Evolutionary conservation across 2,329 filamentous ascomycete genomes (phyloP), one percentile per base, ranked within the genome.

Genomic region (Zopfia rhizophila): DNA sequence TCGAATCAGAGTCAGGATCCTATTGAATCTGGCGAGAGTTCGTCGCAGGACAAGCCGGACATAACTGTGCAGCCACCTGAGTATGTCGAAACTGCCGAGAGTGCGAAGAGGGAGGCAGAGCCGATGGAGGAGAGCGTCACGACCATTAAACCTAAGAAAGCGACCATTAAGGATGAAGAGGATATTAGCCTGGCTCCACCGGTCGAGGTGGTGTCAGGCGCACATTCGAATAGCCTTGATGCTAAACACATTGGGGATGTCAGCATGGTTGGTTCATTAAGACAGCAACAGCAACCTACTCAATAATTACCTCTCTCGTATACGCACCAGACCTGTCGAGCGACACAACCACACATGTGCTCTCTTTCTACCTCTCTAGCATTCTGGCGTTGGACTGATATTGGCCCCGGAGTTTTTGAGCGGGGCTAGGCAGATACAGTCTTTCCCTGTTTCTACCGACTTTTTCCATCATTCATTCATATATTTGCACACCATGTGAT

Each of bases 231-330:
- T 14, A 52, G 56, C 21, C 51, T 66, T 24, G 68, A 69, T 36
- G 56, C 63, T 24, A 72, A 72, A 39, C 66, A 70, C 29, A 59
- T 69, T 29, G 65, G 63, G 8, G 63, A 70, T 30, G 55, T 72
- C 7, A 63, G 50, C 37, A 56, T 67, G 58, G 42, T 65, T 13
- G 58, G 65, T 39, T 48, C 46, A 4, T 30, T 61, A n/a, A 50
- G 40, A 8, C 39, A 48, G 17, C 62, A 66, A n/a, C 61, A 27
- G 24, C 8, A 68, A 38, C 47, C 61, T 46, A 68, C 65, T 4
- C 68, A 69, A 50, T 70, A 61, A 55, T 14, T 47, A n/a, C n/a
- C n/a, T n/a, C n/a, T n/a, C n/a, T n/a, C n/a, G n/a, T n/a, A n/a
- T n/a, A n/a, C n/a, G n/a, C n/a, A n/a, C n/a, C n/a, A n/a, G n/a